Conservation (phyloP, 768 basidiomycete species). For the Mycena maculata region DNA sequence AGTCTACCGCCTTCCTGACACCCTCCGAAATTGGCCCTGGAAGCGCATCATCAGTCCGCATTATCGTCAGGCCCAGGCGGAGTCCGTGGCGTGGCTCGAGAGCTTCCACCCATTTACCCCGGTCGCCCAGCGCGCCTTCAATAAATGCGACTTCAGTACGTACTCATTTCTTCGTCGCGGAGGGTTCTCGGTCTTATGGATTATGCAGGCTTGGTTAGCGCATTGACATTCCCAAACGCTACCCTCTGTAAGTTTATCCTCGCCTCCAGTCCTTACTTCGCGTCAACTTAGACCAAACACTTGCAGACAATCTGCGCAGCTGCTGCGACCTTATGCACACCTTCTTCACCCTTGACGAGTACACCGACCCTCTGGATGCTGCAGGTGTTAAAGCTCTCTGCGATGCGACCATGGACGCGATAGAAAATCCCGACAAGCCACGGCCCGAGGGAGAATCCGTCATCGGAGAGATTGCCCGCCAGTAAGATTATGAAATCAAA, state of each 20-base stretch:
- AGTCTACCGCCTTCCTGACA: conserved; percentile 35
- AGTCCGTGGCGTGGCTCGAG: conserved; percentile 33
- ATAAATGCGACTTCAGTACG: conserved; percentile 36
- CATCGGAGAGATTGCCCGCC: conserved; percentile 21
- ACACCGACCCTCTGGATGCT: conserved; percentile 29
- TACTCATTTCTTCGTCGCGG: background rate
- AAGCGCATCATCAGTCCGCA: conserved; percentile 26
- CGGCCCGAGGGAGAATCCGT: conserved; percentile 17
- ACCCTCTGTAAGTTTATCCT: background rate
- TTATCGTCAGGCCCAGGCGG: conserved; percentile 18
- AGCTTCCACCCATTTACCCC: conserved; percentile 30
- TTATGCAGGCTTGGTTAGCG: background rate
- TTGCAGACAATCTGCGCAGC: conserved; percentile 34
- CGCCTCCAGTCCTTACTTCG: background rate
- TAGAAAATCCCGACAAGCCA: conserved; percentile 12
- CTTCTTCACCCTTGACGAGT: conserved; percentile 40
- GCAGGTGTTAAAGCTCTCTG: conserved; percentile 1
- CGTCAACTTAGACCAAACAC: background rate
- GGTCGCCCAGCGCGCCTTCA: conserved; percentile 34
- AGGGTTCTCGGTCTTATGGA: background rate
- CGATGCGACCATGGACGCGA: conserved; percentile 21
- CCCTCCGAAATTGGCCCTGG: conserved; percentile 37
- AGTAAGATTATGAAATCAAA: conserved; percentile 4
- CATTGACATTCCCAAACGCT: background rate
- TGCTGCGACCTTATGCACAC: conserved; percentile 38